A percentile compares a stretch with the other conserved stretches of the same genome.
Conservation (phyloP, 1,284 basidiomycete genomes). For the Phenoliferia sp. region DNA sequence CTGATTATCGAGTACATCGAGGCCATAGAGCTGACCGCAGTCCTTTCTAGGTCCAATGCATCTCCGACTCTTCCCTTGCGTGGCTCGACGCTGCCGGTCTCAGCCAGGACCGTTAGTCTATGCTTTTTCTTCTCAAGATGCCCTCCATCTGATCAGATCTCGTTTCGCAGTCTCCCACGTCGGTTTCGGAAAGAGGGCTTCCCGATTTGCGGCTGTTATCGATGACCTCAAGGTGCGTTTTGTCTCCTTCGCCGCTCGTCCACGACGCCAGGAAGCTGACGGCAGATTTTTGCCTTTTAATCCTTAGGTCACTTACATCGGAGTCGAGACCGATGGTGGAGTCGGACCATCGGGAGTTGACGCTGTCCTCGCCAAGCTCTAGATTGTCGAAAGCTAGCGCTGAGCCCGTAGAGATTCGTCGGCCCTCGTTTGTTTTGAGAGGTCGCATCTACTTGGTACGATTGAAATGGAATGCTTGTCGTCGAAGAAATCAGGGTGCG, state of each 20-base stretch:
- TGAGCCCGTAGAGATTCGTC: no score
- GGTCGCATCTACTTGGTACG: no score
- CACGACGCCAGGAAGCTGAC: neutral
- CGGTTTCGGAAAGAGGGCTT: slow-evolving; percentile 61
- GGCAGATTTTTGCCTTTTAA: slow-evolving; percentile 52
- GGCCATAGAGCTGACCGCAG: no score
- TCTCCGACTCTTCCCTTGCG: slow-evolving; percentile 59
- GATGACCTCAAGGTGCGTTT: slow-evolving; percentile 55
- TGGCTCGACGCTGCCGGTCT: slow-evolving; percentile 65
- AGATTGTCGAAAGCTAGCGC: no score
- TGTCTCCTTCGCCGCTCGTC: slow-evolving; percentile 21
- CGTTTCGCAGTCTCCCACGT: slow-evolving; percentile 43
- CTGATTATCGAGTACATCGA: no score
- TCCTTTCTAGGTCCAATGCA: no score
- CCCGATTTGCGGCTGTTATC: slow-evolving; percentile 64
- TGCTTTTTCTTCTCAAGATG: neutral
- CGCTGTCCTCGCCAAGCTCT: slow-evolving; percentile 57
- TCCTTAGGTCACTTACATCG: slow-evolving; percentile 55
- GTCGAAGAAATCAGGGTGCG: no score
- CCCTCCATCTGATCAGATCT: neutral
- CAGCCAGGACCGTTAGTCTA: slow-evolving; percentile 48
- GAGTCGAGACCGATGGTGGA: slow-evolving; percentile 47
- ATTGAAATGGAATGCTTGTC: no score
- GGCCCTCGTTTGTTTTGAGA: no score
- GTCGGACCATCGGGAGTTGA: slow-evolving; percentile 64